Base-by-base conservation (phyloP, 257 asterid species). In the Jasminum sambac region DNA sequence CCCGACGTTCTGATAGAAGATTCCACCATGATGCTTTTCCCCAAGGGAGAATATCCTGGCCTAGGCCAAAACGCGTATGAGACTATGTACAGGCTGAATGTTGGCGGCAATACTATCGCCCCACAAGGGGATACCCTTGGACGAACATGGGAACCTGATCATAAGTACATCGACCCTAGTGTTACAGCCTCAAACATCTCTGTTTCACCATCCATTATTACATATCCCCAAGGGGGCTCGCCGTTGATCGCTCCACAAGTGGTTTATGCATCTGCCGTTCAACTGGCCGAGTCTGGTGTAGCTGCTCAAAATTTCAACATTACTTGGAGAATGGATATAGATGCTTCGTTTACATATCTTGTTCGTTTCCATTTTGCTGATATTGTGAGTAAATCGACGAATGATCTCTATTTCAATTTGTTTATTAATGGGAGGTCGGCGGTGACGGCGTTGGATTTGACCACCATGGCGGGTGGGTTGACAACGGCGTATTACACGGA, bases 361-460 rank as follows among this genome's bases (percentile, higher is more conserved):
- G 58, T 95, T 16, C 96, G 99, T 8, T 43, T 95, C 19, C 99
- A 95, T 84, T 95, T 95, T 40, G 86, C 90, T 12, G 97, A 95
- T 52, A 91, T 91, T 6, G 91, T 88, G 38, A 91, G 97, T 86
- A 95, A 89, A 64, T 55, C 92, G 0, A 71, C 75, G 0, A 89
- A 95, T 39, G 99, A 91, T 46, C 93, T 95, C 1, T 89, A 95
- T 70, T 95, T 95, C 81, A 91, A 89, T 57, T 96, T 89, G 23
- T 95, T 85, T 80, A 79, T 95, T 64, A 87, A 88, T 40, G 97
- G 92, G 5, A 85, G 70, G 41, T 46, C 89, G 19, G 90, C 81
- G 6, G 83, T 95, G 48, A 82, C 92, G 24, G 68, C 82, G 44
- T 63, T 84, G 40, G 88, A 84, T 62, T 59, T 84, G 74, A 76